Base-by-base conservation (phyloP, 2,329 filamentous ascomycete genomes). In the Aspergillus sp. region DNA sequence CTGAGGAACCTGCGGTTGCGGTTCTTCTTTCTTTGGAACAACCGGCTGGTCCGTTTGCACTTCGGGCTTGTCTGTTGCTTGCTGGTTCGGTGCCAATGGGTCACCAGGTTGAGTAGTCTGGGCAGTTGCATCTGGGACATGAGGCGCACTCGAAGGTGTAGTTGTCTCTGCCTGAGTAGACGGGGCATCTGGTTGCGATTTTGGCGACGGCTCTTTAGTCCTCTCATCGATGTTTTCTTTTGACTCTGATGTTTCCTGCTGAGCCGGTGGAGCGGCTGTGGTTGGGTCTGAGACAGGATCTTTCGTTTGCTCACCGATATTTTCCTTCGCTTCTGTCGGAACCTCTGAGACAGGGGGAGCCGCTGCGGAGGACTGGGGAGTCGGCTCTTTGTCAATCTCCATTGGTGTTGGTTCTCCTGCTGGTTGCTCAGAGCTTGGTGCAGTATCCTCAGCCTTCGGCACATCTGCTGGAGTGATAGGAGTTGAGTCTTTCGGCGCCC, bases 1-100 rank as follows among this genome's bases (percentile, higher is more conserved):
- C 20, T 61, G 60, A 20, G 66, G 64, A 26, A 63, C 54, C 35
- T 62, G 61, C 3, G 67, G 59, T 51, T 62, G 58, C 50, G 55
- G 49, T 33, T 64, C 50, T 46, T 62, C 50, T n/a, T 53, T 59
- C 47, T 49, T 55, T 48, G 45, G 22, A 20, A 45, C 46, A 51
- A 41, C 26, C 50, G 56, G 33, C 22, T 56, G 54, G 35, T 53
- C 58, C 50, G 51, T 43, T 51, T 60, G 61, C 47, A 61, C 52
- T 13, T 55, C 55, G n/a, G 58, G 51, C 20, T 50, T 38, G 46
- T 50, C 47, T 17, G 57, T 51, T 44, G 52, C 49, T 32, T 47
- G 40, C 32, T 52, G 46, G 17, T 30, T 41, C 33, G 53, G 41
- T 17, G 16, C 32, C 19, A 50, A 20, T 8, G 44, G 4, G 20